Percentiles rank a stretch among this genome's conserved stretches.
phyloP scores from a whole-genome alignment of 148 eudicot species.

The Gaultheria prostrata region DNA sequence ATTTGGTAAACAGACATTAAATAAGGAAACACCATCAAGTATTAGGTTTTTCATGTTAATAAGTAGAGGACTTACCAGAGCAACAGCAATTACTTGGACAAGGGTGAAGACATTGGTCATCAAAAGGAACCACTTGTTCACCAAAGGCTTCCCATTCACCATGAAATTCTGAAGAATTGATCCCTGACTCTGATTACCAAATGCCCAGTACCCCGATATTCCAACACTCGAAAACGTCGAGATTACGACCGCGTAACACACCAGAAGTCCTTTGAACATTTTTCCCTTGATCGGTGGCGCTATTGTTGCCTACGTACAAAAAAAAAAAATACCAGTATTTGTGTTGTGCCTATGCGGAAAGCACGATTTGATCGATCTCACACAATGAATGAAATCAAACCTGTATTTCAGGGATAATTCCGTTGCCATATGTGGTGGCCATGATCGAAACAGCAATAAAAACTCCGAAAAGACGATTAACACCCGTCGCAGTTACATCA shows the following conservation, averaged over 20 bases:
- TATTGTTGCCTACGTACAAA: conserved; percentile 53
- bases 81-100: conserved; percentile 54
- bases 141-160: conserved; percentile 34
- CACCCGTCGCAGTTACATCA: conserved; percentile 29
- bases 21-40: not conserved
- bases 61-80: conserved; percentile 33
- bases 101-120: conserved; percentile 57
- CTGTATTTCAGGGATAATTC: conserved; percentile 82
- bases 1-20: no score
- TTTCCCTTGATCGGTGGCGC: conserved; percentile 78
- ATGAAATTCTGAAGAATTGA: conserved; percentile 56
- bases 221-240: conserved; percentile 64
- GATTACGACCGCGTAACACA: conserved; percentile 57
- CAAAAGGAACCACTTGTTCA: conserved; percentile 63
- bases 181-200: conserved; percentile 51
- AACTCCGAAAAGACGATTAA: conserved; percentile 45
- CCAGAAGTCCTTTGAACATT: conserved; percentile 68
- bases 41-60: no score
- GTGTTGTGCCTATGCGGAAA: not conserved
- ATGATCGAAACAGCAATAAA: conserved; percentile 67
- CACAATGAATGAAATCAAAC: conserved; percentile 18
- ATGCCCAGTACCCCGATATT: conserved; percentile 79
- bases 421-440: conserved; percentile 68
- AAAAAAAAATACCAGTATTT: not conserved
- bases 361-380: not conserved